Evolutionary conservation across 805 yeast genomes (phyloP).

Genomic region (Pichia cabralensis): DNA sequence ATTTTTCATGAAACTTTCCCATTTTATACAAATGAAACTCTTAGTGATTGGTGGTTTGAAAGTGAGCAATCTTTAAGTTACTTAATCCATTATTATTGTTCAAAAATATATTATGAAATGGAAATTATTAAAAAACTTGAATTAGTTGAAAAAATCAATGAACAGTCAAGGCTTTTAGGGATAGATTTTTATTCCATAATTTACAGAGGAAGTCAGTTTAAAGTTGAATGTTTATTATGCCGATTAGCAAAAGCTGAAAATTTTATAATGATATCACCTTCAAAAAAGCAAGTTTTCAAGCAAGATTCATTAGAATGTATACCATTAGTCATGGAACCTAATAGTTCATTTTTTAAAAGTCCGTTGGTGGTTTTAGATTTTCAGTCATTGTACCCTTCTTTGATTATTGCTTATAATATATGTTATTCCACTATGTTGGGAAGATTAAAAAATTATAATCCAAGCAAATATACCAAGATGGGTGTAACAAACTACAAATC

Average conservation of each 20-base stretch:
- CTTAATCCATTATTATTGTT: slow-evolving; percentile 37
- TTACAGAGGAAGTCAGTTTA: slow-evolving; percentile 87
- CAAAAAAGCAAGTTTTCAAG: slow-evolving; percentile 66
- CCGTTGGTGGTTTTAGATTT: slow-evolving; percentile 89
- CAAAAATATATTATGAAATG: slow-evolving; percentile 34
- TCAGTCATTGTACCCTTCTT: slow-evolving; percentile 88
- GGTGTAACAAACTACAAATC: slow-evolving; percentile 46
- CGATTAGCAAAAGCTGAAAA: slow-evolving; percentile 73
- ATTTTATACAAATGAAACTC: slow-evolving; percentile 35
- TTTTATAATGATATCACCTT: slow-evolving; percentile 65
- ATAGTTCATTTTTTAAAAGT: slow-evolving; percentile 71
- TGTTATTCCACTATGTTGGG: slow-evolving; percentile 73
- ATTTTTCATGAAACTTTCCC: slow-evolving; percentile 62
- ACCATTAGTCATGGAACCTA: slow-evolving; percentile 90
- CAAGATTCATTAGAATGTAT: slow-evolving; percentile 83
- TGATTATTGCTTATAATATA: slow-evolving; percentile 83
- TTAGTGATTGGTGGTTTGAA: slow-evolving; percentile 38
- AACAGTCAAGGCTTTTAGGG: slow-evolving; percentile 78
- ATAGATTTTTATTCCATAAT: slow-evolving; percentile 83
- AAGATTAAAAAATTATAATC: slow-evolving; percentile 42
- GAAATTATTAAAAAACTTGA: slow-evolving; percentile 52
- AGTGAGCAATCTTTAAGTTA: slow-evolving; percentile 19
- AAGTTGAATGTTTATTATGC: slow-evolving; percentile 76
- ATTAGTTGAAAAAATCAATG: slow-evolving; percentile 59
- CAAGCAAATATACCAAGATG: slow-evolving; percentile 32